Conservation (phyloP, 1,284 basidiomycete genomes). For the Naganishia cerealis region DNA sequence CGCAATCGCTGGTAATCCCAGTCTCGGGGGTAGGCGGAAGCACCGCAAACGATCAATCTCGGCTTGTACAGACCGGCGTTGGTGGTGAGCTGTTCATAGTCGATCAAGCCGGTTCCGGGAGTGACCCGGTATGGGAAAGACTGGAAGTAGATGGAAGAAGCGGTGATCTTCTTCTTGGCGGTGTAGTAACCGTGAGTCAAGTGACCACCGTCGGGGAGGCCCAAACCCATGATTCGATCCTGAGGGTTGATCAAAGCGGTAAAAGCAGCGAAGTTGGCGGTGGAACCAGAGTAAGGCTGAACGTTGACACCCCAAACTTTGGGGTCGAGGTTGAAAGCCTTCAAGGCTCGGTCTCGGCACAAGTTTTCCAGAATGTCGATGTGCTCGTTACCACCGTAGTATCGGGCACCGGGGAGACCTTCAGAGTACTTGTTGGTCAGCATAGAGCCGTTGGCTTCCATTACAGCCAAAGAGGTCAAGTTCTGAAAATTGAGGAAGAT, state of each 20-base stretch:
- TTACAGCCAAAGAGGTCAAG: slow-evolving; percentile 85
- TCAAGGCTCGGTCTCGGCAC: slow-evolving; percentile 90
- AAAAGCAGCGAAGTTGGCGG: slow-evolving; percentile 93
- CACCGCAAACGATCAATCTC: slow-evolving; percentile 92
- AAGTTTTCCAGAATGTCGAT: slow-evolving; percentile 95
- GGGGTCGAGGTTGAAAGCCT: slow-evolving; percentile 94
- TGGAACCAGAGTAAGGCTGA: slow-evolving; percentile 96
- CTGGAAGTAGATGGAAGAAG: slow-evolving; percentile 99
- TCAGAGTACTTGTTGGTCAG: slow-evolving; percentile 98
- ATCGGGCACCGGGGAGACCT: slow-evolving; percentile 89
- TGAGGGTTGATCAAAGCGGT: slow-evolving; percentile 96
- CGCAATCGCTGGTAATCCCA: slow-evolving; percentile 89
- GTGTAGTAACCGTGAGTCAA: slow-evolving; percentile 98
- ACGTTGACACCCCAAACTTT: slow-evolving; percentile 96
- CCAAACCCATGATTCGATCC: slow-evolving; percentile 98
- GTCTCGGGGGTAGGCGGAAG: slow-evolving; percentile 96
- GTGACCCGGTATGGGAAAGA: slow-evolving; percentile 93
- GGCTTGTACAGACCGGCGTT: slow-evolving; percentile 98
- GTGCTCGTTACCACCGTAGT: slow-evolving; percentile 97
- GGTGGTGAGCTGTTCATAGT: slow-evolving; percentile 78
- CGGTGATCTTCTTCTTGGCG: slow-evolving; percentile 99
- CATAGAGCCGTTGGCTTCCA: slow-evolving; percentile 99
- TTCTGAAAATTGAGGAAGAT: slow-evolving; percentile 61
- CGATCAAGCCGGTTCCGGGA: slow-evolving; percentile 81
- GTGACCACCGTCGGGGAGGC: slow-evolving; percentile 96